Percentiles rank a stretch among this genome's conserved stretches.
phyloP scores from a whole-genome alignment of 2,329 filamentous ascomycete genomes.

The Epichloe brachyelytri region DNA sequence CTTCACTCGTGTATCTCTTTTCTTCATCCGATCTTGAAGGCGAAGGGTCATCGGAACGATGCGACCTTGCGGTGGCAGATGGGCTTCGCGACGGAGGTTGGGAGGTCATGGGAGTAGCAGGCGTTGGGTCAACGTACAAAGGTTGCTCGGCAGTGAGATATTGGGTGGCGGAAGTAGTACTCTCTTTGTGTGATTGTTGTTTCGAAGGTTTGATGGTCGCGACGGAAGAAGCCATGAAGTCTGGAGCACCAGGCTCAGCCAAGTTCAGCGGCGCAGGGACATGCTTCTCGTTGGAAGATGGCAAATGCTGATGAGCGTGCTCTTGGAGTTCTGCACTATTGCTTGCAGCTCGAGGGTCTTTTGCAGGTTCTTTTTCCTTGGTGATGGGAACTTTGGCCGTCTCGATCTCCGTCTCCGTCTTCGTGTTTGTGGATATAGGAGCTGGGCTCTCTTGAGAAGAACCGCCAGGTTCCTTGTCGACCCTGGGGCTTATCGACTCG shows the following conservation, averaged over 20 bases:
- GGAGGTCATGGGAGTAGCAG: conserved; percentile 41
- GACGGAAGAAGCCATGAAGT: conserved; percentile 32
- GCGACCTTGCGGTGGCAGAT: conserved; percentile 39
- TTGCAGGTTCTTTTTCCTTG: background rate
- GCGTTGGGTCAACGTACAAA: conserved; percentile 44
- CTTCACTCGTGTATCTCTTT: conserved; percentile 43
- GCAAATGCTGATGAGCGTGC: background rate
- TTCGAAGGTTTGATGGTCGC: conserved; percentile 35
- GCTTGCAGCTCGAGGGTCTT: background rate
- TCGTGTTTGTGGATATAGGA: background rate
- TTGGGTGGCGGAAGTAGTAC: conserved; percentile 20
- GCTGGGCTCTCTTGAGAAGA: background rate
- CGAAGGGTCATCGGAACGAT: conserved; percentile 30
- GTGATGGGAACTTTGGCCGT: background rate
- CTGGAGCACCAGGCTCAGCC: conserved; percentile 9
- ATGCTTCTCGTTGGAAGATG: conserved; percentile 14
- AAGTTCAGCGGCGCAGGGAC: conserved; percentile 6
- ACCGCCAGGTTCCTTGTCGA: background rate
- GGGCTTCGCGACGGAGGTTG: conserved; percentile 46
- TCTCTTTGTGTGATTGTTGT: conserved; percentile 21
- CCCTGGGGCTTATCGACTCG: background rate
- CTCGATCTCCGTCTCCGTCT: background rate
- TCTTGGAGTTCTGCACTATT: background rate
- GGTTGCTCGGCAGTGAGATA: conserved; percentile 35
- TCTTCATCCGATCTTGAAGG: conserved; percentile 48